These are phyloP conservation scores for Solanum lycopersicoides DNA, from an alignment of 257 asterid genomes.

Conservation along the genomic window DNA sequence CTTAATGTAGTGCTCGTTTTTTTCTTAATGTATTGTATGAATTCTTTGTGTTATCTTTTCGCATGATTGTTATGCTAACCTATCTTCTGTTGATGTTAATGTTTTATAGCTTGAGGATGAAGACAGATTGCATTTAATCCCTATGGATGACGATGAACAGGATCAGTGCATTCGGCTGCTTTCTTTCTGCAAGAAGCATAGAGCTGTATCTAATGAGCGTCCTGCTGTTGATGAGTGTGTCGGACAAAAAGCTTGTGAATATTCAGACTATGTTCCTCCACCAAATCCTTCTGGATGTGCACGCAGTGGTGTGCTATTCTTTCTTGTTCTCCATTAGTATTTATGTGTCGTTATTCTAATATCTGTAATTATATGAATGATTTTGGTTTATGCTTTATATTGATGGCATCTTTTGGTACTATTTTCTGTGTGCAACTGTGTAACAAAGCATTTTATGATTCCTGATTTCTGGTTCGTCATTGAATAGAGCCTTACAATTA, in stretches of 20 bases:
- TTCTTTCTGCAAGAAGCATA: conserved; percentile 88
- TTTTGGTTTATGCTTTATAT: background rate
- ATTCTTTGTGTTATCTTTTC: background rate
- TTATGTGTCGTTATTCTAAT: conserved; percentile 2
- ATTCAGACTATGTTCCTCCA: conserved; percentile 54
- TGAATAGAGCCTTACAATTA: conserved; percentile 57
- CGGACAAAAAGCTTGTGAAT: conserved; percentile 31
- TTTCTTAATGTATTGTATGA: background rate
- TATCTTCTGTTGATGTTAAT: background rate
- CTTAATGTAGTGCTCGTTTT: background rate
- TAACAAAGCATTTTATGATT: background rate
- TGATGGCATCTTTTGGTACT: background rate
- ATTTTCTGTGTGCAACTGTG: background rate
- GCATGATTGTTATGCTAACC: background rate
- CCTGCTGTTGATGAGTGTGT: conserved; percentile 36
- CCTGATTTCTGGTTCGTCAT: conserved; percentile 25
- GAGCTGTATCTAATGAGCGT: conserved; percentile 62
- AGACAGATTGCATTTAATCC: conserved; percentile 57
- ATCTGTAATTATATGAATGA: background rate
- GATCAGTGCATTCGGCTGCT: conserved; percentile 77
- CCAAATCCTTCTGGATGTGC: conserved; percentile 85
- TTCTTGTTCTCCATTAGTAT: background rate
- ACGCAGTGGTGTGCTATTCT: conserved; percentile 58
- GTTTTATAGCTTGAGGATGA: conserved; percentile 72
- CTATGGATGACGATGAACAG: conserved; percentile 81